These are phyloP conservation scores for Crotalaria pallida DNA, from an alignment of 306 rosid genomes.

Conservation along the genomic window DNA sequence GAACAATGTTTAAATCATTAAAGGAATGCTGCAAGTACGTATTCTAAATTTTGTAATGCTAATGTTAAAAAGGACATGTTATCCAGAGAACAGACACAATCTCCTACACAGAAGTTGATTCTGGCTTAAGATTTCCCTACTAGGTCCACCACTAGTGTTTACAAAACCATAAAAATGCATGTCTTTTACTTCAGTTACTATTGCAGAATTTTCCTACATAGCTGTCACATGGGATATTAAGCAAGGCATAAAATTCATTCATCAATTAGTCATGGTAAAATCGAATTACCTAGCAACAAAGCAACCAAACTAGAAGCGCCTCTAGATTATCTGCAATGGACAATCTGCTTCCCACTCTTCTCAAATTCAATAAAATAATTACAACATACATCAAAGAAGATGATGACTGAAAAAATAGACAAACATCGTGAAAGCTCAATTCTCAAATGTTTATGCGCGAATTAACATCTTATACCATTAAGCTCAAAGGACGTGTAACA, in stretches of 20 bases:
- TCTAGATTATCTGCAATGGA: neutral
- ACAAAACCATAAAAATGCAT: neutral
- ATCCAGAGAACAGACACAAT: neutral
- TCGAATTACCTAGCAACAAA: neutral
- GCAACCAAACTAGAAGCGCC: slow-evolving; percentile 10
- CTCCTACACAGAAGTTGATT: neutral
- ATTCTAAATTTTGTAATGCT: neutral
- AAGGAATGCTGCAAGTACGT: slow-evolving; percentile 28
- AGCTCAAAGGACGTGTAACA: neutral
- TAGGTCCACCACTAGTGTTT: neutral
- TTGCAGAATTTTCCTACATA: neutral
- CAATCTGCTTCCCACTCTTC: neutral
- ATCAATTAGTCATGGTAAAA: neutral
- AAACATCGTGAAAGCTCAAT: neutral
- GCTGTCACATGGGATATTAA: neutral
- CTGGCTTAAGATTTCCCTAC: neutral
- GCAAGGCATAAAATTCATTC: neutral
- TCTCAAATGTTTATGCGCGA: neutral
- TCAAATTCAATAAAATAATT: neutral
- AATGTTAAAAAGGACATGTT: neutral
- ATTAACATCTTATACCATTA: neutral
- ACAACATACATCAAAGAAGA: neutral
- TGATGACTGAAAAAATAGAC: neutral
- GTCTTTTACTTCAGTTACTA: neutral
- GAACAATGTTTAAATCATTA: slow-evolving; percentile 32